Evolutionary conservation across 345 rosid species (phyloP).

Genomic region (Eucalyptus cloeziana): DNA sequence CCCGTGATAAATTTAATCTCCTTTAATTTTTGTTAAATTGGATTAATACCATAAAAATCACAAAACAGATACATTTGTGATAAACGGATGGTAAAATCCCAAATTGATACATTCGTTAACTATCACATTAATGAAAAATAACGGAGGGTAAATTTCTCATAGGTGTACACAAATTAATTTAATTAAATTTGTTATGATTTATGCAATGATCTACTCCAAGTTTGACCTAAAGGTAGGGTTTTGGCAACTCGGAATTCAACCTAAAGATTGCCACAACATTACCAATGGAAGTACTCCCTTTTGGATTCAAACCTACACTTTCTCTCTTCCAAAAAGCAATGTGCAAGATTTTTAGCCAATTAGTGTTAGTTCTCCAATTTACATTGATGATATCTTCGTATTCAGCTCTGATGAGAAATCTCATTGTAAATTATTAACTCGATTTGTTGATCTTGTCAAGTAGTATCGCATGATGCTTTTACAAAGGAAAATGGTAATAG

Average conservation of each 20-base stretch:
- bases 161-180: too few relatives aligned
- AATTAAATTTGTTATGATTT: too few relatives aligned
- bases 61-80: accelerated
- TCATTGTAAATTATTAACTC: neutral
- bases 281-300: neutral
- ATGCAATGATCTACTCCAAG: neutral
- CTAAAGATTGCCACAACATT: neutral
- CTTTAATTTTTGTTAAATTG: too few relatives aligned
- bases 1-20: too few relatives aligned
- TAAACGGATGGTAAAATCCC: too few relatives aligned
- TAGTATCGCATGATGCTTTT: neutral
- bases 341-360: neutral
- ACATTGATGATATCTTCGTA: neutral
- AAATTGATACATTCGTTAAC: too few relatives aligned
- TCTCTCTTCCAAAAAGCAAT: neutral
- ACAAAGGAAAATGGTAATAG: neutral
- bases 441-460: neutral
- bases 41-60: too few relatives aligned
- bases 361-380: neutral
- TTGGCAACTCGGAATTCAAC: neutral
- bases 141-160: too few relatives aligned
- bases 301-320: neutral
- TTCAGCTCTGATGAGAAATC: neutral
- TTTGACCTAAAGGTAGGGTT: neutral
- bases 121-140: too few relatives aligned